A percentile compares a stretch with the other conserved stretches of the same genome.
Conservation (phyloP, 345 rosid species). For the Odontarrhena argentea region DNA sequence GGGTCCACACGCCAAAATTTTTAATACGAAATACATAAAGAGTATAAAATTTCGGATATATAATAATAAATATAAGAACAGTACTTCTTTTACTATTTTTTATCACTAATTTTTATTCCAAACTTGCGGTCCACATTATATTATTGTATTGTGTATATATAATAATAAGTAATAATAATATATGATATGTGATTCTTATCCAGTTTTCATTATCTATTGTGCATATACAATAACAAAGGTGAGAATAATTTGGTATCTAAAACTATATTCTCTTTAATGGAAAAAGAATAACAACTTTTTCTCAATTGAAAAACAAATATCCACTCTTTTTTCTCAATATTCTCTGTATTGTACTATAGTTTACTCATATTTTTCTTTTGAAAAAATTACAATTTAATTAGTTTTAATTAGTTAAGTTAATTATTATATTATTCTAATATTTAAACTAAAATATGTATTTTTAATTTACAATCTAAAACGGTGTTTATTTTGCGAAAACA, state of each 20-base stretch:
- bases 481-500: too few relatives aligned
- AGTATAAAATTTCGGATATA: not conserved
- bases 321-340: too few relatives aligned
- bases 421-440: too few relatives aligned
- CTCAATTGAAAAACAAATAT: too few relatives aligned
- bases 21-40: not conserved
- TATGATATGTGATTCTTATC: slow-evolving; percentile 8
- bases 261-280: too few relatives aligned
- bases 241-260: not conserved
- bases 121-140: slow-evolving; percentile 29
- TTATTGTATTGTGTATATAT: not conserved
- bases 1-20: slow-evolving; percentile 57
- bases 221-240: not conserved
- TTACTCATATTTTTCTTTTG: too few relatives aligned
- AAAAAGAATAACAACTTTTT: too few relatives aligned
- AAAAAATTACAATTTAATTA: too few relatives aligned
- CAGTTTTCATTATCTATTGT: slow-evolving; percentile 1
- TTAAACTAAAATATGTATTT: too few relatives aligned
- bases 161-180: not conserved
- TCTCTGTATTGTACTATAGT: too few relatives aligned
- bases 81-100: not conserved
- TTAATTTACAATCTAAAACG: too few relatives aligned
- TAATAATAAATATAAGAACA: not conserved
- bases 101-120: slow-evolving; percentile 33
- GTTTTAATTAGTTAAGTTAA: too few relatives aligned